Conservation (phyloP, 2,329 filamentous ascomycete genomes). For the Colletotrichum sidae region DNA sequence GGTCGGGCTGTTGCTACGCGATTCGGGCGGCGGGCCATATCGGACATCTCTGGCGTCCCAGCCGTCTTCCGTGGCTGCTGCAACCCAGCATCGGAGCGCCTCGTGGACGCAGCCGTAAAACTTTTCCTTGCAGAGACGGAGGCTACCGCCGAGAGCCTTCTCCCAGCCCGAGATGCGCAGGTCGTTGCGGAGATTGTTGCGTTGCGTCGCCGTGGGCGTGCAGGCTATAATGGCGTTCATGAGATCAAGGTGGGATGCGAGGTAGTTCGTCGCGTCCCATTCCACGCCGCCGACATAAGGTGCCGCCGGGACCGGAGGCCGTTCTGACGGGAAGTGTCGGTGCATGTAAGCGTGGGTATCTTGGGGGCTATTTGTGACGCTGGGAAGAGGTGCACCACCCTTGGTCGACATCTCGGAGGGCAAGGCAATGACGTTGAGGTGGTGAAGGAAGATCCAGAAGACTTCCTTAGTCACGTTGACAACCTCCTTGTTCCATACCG, state of each 20-base stretch:
- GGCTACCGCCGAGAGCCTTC: constrained; percentile 84
- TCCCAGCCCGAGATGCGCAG: constrained; percentile 90
- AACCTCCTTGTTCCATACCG: constrained; percentile 93
- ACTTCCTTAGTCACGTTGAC: constrained; percentile 96
- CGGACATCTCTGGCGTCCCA: constrained; percentile 88
- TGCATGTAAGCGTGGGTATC: constrained; percentile 71
- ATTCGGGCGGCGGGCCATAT: constrained; percentile 70
- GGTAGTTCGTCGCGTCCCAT: constrained; percentile 98
- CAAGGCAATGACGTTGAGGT: constrained; percentile 85
- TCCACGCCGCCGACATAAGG: constrained; percentile 98
- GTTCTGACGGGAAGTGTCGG: constrained; percentile 83
- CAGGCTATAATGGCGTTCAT: constrained; percentile 91
- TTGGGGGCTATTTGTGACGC: constrained; percentile 47
- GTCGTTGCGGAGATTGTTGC: constrained; percentile 82
- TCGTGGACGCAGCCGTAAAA: constrained; percentile 95
- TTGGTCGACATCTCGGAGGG: constrained; percentile 57
- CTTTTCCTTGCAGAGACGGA: constrained; percentile 96
- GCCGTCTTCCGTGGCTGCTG: constrained; percentile 85
- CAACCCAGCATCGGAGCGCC: constrained; percentile 89
- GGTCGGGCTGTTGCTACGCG: constrained; percentile 55
- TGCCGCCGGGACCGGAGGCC: constrained; percentile 90
- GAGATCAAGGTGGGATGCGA: constrained; percentile 91
- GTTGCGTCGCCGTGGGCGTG: constrained; percentile 74
- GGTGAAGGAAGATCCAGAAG: constrained; percentile 98
- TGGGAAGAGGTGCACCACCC: constrained; percentile 39